These are phyloP conservation scores for Phytophthora colocasiae DNA, from an alignment of 352 stramenopile genomes.

Conservation along the genomic window DNA sequence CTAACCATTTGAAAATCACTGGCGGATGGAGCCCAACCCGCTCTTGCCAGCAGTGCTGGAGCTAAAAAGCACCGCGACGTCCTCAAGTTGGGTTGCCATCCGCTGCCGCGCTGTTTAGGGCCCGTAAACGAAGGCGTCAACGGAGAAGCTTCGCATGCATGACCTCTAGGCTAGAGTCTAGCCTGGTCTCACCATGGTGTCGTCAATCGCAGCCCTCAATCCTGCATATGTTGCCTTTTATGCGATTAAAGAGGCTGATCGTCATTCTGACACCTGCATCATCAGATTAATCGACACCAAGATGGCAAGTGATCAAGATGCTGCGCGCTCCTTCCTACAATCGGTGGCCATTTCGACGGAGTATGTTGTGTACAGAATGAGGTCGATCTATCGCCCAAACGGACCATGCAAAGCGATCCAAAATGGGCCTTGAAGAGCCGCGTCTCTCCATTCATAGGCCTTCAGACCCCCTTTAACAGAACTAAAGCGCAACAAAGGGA, in stretches of 20 bases:
- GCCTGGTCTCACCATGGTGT: constrained; percentile 14
- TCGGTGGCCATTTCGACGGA: not conserved
- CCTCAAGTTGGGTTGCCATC: not conserved
- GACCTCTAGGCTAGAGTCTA: no score
- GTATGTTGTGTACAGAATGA: not conserved
- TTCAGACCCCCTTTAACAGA: not conserved
- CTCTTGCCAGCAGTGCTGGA: not conserved
- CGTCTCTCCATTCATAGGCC: constrained; percentile 24
- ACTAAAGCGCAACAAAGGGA: not conserved
- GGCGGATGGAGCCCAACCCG: not conserved
- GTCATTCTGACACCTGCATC: constrained; percentile 6
- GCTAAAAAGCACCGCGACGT: not conserved
- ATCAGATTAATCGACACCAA: constrained; percentile 8
- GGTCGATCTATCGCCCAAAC: not conserved
- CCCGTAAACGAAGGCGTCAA: constrained; percentile 19
- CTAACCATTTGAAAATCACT: constrained; percentile 2
- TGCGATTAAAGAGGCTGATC: constrained; percentile 9
- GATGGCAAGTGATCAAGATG: constrained; percentile 4
- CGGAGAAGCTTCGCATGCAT: constrained; percentile 11
- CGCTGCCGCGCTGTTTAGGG: not conserved
- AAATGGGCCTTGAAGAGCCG: constrained; percentile 19
- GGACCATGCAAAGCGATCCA: not conserved
- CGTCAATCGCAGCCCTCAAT: constrained; percentile 10
- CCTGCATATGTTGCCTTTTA: constrained; percentile 23
- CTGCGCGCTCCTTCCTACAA: not conserved